These are phyloP conservation scores for Trichoderma sp. DNA, from an alignment of 2,329 filamentous ascomycete species.

Conservation along the genomic window DNA sequence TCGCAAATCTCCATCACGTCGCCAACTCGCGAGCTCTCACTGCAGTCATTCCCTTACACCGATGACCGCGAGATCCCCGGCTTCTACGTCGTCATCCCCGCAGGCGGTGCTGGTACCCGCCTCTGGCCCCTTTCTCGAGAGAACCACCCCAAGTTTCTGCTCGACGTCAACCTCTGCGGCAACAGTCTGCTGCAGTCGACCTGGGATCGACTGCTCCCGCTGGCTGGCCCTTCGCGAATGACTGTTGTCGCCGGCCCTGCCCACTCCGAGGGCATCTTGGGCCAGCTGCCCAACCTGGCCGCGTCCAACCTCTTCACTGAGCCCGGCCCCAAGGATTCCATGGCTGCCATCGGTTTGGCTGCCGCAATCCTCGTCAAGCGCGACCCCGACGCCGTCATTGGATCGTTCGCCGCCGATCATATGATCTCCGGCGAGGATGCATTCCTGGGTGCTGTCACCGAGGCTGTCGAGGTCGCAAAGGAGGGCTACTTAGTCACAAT, in stretches of 20 bases:
- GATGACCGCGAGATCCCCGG: slow-evolving; percentile 32
- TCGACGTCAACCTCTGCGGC: slow-evolving; percentile 33
- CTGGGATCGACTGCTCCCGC: slow-evolving; percentile 33
- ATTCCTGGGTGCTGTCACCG: slow-evolving; percentile 32
- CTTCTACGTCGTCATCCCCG: slow-evolving; percentile 34
- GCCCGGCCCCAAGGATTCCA: slow-evolving; percentile 34
- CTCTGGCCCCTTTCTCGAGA: slow-evolving; percentile 34
- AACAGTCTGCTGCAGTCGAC: slow-evolving; percentile 34
- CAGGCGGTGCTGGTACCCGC: slow-evolving; percentile 34
- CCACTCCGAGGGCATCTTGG: slow-evolving; percentile 32
- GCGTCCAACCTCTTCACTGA: slow-evolving; percentile 32
- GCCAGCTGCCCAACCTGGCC: slow-evolving; percentile 31
- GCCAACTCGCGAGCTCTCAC: slow-evolving; percentile 5
- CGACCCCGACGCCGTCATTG: slow-evolving; percentile 32
- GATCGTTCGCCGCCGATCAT: slow-evolving; percentile 34
- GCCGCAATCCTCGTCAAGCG: slow-evolving; percentile 32
- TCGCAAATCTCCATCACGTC: slow-evolving; percentile 23
- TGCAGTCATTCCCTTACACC: slow-evolving; percentile 24
- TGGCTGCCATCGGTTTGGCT: slow-evolving; percentile 34
- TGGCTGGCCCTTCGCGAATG: slow-evolving; percentile 32
- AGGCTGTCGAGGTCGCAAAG: slow-evolving; percentile 34
- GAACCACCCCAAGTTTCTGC: slow-evolving; percentile 35
- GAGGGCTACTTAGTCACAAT: slow-evolving; percentile 34
- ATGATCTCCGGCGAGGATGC: slow-evolving; percentile 35
- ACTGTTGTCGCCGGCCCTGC: slow-evolving; percentile 33